Conservation (phyloP, 306 rosid genomes). For the Urtica urens region DNA sequence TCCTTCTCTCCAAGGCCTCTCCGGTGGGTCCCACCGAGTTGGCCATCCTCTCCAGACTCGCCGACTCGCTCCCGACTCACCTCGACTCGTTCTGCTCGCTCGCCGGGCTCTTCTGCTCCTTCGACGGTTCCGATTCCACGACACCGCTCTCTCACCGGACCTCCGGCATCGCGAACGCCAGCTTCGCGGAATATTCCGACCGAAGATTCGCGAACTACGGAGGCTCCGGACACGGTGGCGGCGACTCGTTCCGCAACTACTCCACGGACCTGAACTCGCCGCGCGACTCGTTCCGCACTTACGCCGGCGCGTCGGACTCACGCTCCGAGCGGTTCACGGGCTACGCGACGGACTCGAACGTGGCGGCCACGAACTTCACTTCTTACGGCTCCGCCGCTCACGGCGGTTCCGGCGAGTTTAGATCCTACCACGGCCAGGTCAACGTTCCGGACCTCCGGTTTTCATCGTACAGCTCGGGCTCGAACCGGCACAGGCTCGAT, state of each 20-base stretch:
- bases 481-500: constrained; percentile 43
- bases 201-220: constrained; percentile 59
- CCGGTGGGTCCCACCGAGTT: constrained; percentile 44
- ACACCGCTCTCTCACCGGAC: not conserved
- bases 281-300: constrained; percentile 47
- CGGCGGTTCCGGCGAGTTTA: constrained; percentile 43
- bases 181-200: constrained; percentile 46
- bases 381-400: constrained; percentile 37
- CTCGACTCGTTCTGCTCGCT: constrained; percentile 53
- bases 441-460: constrained; percentile 73
- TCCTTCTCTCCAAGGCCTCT: constrained; percentile 63
- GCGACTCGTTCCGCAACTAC: constrained; percentile 79
- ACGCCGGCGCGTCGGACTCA: constrained; percentile 35
- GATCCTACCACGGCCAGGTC: constrained; percentile 47
- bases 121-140: constrained; percentile 22
- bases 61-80: constrained; percentile 41
- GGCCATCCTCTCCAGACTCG: constrained; percentile 30
- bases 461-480: constrained; percentile 46
- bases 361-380: constrained; percentile 48
- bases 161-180: constrained; percentile 11
- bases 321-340: constrained; percentile 41
- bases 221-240: constrained; percentile 24
- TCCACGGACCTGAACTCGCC: constrained; percentile 53
- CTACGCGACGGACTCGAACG: constrained; percentile 64
- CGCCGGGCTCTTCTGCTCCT: constrained; percentile 47